Base-by-base conservation (phyloP, 371 early-diverging fungal species). In the Massospora cicadina region DNA sequence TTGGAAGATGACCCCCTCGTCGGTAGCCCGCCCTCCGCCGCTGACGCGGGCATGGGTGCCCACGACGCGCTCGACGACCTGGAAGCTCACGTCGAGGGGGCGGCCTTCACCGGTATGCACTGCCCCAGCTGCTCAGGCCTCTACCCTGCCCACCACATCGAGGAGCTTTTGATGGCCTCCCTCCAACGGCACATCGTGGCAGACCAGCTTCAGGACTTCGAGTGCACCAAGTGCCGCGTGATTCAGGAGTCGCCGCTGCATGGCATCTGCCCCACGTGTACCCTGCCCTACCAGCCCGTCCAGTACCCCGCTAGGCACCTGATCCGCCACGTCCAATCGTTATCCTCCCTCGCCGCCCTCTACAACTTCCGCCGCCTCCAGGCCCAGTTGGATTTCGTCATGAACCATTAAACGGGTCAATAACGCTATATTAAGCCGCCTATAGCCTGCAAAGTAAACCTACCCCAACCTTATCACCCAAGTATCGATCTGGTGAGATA, bases 201-300 rank as follows among this genome's bases (percentile, higher is more conserved):
- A 0, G 90, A 81, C 76, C 94, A 95, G 72, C 72, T 86, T 55
- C 95, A 95, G 72, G 95, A 94, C 66, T 66, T 93, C 31, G 71
- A 75, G 31, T 97, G 98, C 72, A 67, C 68, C 5, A 87, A 87
- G 43, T 97, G 98, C 66, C 78, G 81, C 21, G 69, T 77, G 54
- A 78, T 92, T 55, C 89, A 88, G 67, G 79, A 76, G 13, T 33
- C 31, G 2, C 21, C 43, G 25, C n/a, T 62, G n/a, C 28, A 31
- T 5, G 2, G 13, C 17, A 62, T 33, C 21, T 62, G 62, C 26
- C 31, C n/a, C 33, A 30, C 32, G 13, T 62, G 62, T 23, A 33
- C 17, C 31, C 43, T 43, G 43, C 43, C 43, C 10, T 43, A 43
- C 43, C 43, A 43, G 10, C 43, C 43, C 5, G 43, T 43, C 10